Base-by-base conservation (phyloP, 1,284 basidiomycete species). In the Ustilago sp. region DNA sequence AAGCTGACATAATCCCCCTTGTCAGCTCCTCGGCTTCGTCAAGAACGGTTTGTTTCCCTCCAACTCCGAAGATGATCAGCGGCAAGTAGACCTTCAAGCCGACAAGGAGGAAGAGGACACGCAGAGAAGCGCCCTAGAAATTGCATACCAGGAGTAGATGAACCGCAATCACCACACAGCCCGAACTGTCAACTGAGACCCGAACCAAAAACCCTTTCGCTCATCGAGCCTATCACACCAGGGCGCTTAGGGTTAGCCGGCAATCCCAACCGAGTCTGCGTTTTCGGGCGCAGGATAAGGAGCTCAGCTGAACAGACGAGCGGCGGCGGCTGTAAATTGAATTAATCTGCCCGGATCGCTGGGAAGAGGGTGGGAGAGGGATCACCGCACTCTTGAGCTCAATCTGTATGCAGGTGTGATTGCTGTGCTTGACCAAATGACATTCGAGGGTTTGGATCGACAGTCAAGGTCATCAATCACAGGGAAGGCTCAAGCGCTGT, bases 71-170 rank as follows among this genome's bases (percentile, higher is more conserved):
- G 23, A 23, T 2, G 43, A 45, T 45, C 43, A 45, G 23, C 35
- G 23, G 34, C 12, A 43, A 23, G 17, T 34, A 51, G 38, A 39
- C 48, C 48, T 28, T 50, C 7, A 50, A 39, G 38, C 38, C 48
- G 13, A 17, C 12, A 15, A 51, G 12, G 23, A n/a, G n/a, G 57
- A 35, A 48, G 61, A 41, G n/a, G 47, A 32, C 36, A 34, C 51
- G 17, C 39, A 53, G 63, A 62, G 41, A 23, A 51, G 63, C 36
- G 60, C 60, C 69, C 69, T 72, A 67, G 63, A 72, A 56, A 35
- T 63, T 34, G 59, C 47, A 28, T 47, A 38, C 32, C 52, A 62
- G 54, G 54, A 43, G 54, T 36, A n/a, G 54, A 55, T 62, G 28
- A 41, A 13, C 32, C 59, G 41, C 50, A 57, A 35, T 55, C 41